Evolutionary conservation across 2,329 filamentous ascomycete species (phyloP), one percentile per base, ranked within the genome.

Genomic region (Pseudogymnoascus sp.): DNA sequence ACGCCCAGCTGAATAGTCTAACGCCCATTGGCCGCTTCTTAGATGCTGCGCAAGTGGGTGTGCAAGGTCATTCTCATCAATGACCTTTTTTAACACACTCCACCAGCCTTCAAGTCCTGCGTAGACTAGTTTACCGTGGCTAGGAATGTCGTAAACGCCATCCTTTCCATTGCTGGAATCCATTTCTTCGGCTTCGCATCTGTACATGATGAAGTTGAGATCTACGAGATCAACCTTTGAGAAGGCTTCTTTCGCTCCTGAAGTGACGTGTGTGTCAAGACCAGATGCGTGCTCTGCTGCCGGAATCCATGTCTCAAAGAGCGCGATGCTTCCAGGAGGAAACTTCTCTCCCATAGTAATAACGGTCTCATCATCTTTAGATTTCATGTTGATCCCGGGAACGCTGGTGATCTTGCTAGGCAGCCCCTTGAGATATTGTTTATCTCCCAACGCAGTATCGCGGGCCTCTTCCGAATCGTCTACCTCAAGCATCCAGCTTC

Each of bases 71-170:
- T 99, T 99, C 67, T 95, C 86, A 61, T 82, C 84, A 69, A 97
- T 90, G 66, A 99, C 88, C 64, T 89, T 82, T 69, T 91, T 88
- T 45, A 99, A 78, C 0, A 96, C 80, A 73, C 92, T 97, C 92
- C 93, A 96, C 93, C 95, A 99, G 39, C 96, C 96, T 75, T 99
- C 95, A n/a, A 99, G 81, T 66, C 95, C 95, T 65, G 93, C 93
- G 75, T 97, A 99, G 1, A 97, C 90, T 45, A 97, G 82, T 65
- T 89, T 86, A 2, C 93, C 93, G 72, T 92, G 81, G 1, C 87
- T 87, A 1, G 95, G 95, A 67, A 99, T 88, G 62, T 87, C 84
- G 76, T 97, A 99, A 7, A 87, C 87, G n/a, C 95, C 93, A 73
- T 97, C 91, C 65, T 84, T 82, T 3, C 91, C 91, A 61, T 82